These are phyloP conservation scores for Arxiozyma bovina DNA, from an alignment of 1,139 yeast genomes.

Conservation along the genomic window DNA sequence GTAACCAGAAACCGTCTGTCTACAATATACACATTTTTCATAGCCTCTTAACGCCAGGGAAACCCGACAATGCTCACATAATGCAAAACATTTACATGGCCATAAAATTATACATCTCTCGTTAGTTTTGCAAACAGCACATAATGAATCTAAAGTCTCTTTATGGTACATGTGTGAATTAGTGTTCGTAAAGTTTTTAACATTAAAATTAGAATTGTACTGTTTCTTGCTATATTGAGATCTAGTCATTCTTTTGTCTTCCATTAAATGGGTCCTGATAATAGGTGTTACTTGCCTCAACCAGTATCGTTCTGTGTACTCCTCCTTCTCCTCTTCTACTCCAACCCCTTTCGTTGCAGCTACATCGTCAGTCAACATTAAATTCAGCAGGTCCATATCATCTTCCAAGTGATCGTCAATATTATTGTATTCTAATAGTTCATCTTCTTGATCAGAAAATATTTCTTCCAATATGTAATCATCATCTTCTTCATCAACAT, in stretches of 20 bases:
- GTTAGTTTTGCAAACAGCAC: constrained; percentile 78
- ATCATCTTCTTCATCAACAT: constrained; percentile 1
- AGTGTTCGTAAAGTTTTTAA: background rate
- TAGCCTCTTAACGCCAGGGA: constrained; percentile 67
- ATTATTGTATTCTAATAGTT: background rate
- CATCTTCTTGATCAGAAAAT: background rate
- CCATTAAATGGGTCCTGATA: constrained; percentile 1
- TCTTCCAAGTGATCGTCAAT: background rate
- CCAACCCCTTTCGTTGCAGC: background rate
- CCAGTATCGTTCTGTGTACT: constrained; percentile 1
- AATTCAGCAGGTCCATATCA: background rate
- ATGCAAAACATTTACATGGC: constrained; percentile 89
- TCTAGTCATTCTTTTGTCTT: constrained; percentile 7
- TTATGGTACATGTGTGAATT: constrained; percentile 7
- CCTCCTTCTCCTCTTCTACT: background rate
- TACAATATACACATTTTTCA: constrained; percentile 80
- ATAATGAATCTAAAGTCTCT: constrained; percentile 30
- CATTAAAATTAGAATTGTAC: constrained; percentile 38
- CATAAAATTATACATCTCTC: constrained; percentile 72
- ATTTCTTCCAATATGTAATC: background rate
- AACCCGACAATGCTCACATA: constrained; percentile 77
- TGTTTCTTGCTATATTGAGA: constrained; percentile 30
- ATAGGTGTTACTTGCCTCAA: background rate
- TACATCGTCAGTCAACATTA: background rate
- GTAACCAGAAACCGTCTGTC: constrained; percentile 58